These are phyloP conservation scores for Xanthoconium separans DNA, from an alignment of 1,284 basidiomycete genomes.

Conservation along the genomic window DNA sequence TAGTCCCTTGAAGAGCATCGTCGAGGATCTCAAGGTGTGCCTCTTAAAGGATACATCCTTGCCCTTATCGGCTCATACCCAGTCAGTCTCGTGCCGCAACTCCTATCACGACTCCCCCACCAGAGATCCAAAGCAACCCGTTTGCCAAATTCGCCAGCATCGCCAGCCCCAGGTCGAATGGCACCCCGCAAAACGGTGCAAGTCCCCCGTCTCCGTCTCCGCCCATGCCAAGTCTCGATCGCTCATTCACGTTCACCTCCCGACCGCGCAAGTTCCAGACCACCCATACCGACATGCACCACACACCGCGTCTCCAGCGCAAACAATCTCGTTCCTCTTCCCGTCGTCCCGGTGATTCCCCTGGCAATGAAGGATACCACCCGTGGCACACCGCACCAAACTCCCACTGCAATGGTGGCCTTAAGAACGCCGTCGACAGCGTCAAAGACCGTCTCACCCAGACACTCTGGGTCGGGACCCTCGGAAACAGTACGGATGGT, in stretches of 20 bases:
- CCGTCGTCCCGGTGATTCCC: constrained; percentile 31
- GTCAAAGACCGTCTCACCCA: constrained; percentile 50
- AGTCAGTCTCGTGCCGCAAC: constrained; percentile 41
- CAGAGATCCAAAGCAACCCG: constrained; percentile 39
- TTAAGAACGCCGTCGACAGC: constrained; percentile 76
- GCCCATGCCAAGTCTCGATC: constrained; percentile 20
- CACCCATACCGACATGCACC: constrained; percentile 37
- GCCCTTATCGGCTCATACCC: not conserved
- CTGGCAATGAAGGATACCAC: constrained; percentile 14
- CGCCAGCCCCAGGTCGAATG: constrained; percentile 13
- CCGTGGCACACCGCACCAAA: constrained; percentile 66
- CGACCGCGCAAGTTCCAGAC: constrained; percentile 39
- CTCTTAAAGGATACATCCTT: not conserved
- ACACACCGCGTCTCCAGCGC: constrained; percentile 38
- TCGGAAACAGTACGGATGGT: constrained; percentile 66
- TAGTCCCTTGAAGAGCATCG: constrained; percentile 61
- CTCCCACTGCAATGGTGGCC: constrained; percentile 74
- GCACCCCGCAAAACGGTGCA: constrained; percentile 2
- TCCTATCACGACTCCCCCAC: constrained; percentile 38
- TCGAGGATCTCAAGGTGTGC: constrained; percentile 69
- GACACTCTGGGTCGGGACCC: constrained; percentile 80
- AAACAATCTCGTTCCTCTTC: constrained; percentile 54
- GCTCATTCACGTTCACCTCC: constrained; percentile 24
- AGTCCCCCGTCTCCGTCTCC: constrained; percentile 23
- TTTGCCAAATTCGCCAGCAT: constrained; percentile 40